Evolutionary conservation across 148 eudicot species (phyloP).

Genomic region (Persicaria tinctoria): DNA sequence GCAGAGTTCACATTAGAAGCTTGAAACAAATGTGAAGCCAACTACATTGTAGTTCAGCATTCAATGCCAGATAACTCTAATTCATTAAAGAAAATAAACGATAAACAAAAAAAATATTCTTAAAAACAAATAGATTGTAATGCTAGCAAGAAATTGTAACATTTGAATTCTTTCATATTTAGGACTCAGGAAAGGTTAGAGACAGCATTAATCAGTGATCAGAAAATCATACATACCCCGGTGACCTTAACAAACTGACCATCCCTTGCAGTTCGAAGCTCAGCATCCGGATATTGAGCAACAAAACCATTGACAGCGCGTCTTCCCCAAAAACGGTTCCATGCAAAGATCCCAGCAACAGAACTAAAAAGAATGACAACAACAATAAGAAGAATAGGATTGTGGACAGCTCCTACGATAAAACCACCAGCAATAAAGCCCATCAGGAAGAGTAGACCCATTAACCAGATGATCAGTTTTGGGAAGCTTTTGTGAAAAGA

Average conservation of each 20-base stretch:
- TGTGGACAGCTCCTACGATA: slow-evolving; percentile 82
- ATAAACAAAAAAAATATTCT: too few relatives aligned
- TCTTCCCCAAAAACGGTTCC: slow-evolving; percentile 79
- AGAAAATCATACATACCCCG: slow-evolving; percentile 56
- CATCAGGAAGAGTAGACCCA: slow-evolving; percentile 81
- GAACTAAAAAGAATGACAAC: slow-evolving; percentile 60
- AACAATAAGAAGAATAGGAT: slow-evolving; percentile 78
- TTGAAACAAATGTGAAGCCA: too few relatives aligned
- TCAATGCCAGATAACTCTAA: too few relatives aligned
- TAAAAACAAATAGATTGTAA: too few relatives aligned
- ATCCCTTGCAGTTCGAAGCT: slow-evolving; percentile 82
- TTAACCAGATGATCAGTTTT: slow-evolving; percentile 66
- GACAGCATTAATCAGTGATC: neutral
- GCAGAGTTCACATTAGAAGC: too few relatives aligned
- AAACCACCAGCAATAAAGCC: slow-evolving; percentile 95
- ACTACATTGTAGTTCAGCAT: too few relatives aligned
- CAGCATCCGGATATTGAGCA: slow-evolving; percentile 71
- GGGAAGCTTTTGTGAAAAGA: slow-evolving; percentile 79
- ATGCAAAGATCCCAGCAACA: slow-evolving; percentile 65
- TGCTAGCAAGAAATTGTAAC: too few relatives aligned
- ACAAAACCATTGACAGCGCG: slow-evolving; percentile 60
- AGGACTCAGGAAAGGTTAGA: neutral
- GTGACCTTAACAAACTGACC: slow-evolving; percentile 94
- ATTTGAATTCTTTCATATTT: too few relatives aligned
- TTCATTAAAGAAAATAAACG: too few relatives aligned